Evolutionary conservation across 2,329 filamentous ascomycete genomes (phyloP).

Genomic region (Fusarium globosum): DNA sequence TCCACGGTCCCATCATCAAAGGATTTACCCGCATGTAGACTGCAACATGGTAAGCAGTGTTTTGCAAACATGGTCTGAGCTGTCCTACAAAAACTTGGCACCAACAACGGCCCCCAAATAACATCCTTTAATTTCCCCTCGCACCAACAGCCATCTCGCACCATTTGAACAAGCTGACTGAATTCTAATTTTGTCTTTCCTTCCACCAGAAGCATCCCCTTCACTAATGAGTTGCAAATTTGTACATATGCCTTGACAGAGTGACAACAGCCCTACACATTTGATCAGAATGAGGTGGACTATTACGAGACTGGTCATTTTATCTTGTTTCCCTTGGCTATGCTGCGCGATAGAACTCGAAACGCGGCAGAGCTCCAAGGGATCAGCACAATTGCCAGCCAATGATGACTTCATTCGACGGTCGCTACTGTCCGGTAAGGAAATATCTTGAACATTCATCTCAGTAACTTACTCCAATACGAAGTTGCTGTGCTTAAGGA

Average conservation of each 20-base stretch:
- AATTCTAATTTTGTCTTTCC: fast-evolving
- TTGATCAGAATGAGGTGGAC: not conserved
- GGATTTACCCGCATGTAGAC: not conserved
- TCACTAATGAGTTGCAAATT: fast-evolving
- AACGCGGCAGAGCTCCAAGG: not conserved
- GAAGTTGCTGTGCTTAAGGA: not conserved
- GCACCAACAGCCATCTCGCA: fast-evolving
- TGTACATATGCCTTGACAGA: too few species aligned
- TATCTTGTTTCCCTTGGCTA: not conserved
- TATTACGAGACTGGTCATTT: fast-evolving
- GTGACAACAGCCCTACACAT: too few species aligned
- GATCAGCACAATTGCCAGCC: not conserved
- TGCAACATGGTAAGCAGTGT: too few species aligned
- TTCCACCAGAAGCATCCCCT: fast-evolving
- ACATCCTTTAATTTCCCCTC: not conserved
- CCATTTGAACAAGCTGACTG: too few species aligned
- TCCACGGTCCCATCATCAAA: not conserved
- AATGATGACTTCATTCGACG: not conserved
- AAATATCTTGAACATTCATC: fast-evolving
- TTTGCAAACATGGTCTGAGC: too few species aligned
- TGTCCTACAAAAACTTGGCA: not conserved
- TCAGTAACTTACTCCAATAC: not conserved
- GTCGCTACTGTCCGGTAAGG: not conserved
- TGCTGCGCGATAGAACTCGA: not conserved
- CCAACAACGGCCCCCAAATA: not conserved